phyloP scores from a whole-genome alignment of 2,329 filamentous ascomycete species.

The Sclerotinia subarctica region DNA sequence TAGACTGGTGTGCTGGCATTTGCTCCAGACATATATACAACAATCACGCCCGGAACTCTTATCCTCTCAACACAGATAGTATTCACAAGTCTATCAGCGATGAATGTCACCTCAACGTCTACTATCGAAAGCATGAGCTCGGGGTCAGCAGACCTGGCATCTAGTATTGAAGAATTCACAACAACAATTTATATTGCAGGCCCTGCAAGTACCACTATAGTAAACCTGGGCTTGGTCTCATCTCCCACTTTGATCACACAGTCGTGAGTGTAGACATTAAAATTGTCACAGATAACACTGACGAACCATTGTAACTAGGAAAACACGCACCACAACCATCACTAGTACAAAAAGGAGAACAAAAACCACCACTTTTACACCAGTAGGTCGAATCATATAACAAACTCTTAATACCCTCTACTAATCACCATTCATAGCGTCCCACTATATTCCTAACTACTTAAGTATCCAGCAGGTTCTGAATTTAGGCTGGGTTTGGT shows the following conservation, averaged over 20 bases:
- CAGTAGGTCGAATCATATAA: neutral
- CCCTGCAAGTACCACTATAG: neutral
- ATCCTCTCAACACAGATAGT: constrained; percentile 24
- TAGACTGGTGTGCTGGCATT: constrained; percentile 27
- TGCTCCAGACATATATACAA: constrained; percentile 24
- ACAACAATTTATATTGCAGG: constrained; percentile 12
- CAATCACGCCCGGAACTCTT: constrained; percentile 24
- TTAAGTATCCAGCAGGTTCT: neutral
- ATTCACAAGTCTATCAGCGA: constrained; percentile 1
- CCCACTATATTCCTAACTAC: neutral
- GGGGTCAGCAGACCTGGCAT: neutral
- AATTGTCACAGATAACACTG: neutral
- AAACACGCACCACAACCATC: neutral
- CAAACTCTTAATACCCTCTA: neutral
- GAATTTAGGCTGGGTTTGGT: neutral
- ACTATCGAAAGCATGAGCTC: neutral
- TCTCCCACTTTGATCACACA: neutral
- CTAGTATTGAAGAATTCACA: neutral
- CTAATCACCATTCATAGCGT: neutral
- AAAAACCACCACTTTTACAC: constrained; percentile 1
- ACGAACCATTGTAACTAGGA: neutral
- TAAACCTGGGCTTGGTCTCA: neutral
- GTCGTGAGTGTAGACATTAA: neutral
- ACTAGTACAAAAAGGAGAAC: constrained; percentile 4
- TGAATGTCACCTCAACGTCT: constrained; percentile 10